A percentile compares a stretch with the other conserved stretches of the same genome.
These are phyloP conservation scores for Fusarium keratoplasticum DNA, from an alignment of 2,329 filamentous ascomycete species.

Conservation along the genomic window DNA sequence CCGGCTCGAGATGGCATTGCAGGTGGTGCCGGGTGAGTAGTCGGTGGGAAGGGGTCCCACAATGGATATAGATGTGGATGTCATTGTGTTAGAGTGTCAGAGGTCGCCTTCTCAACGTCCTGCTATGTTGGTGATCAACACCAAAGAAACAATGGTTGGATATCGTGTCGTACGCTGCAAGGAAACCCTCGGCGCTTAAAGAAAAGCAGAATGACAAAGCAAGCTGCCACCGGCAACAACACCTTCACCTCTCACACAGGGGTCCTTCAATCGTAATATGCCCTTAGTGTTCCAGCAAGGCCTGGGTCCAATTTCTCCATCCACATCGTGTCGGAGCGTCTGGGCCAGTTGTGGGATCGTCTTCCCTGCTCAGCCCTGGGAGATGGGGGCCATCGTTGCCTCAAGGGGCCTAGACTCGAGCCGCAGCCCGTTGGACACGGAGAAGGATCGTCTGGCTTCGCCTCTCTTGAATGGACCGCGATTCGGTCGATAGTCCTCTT, in stretches of 20 bases:
- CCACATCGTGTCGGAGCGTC: neutral
- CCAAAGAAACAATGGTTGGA: neutral
- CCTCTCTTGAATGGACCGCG: neutral
- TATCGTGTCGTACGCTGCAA: neutral
- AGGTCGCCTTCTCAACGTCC: neutral
- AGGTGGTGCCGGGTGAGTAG: constrained; percentile 12
- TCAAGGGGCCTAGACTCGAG: constrained; percentile 6
- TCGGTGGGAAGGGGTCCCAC: constrained; percentile 33
- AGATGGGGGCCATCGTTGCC: constrained; percentile 3
- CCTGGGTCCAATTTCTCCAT: neutral
- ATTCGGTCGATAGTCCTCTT: neutral
- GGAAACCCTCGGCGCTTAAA: neutral
- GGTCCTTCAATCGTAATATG: neutral
- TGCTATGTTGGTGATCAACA: neutral
- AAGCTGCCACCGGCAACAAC: neutral
- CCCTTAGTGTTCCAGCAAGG: neutral
- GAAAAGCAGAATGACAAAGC: neutral
- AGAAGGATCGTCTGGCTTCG: neutral
- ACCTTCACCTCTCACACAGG: neutral
- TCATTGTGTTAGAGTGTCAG: neutral
- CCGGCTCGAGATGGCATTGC: constrained; percentile 26
- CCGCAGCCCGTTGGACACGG: neutral
- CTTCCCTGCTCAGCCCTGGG: constrained; percentile 15
- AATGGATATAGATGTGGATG: constrained; percentile 12
- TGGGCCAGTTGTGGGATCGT: neutral